phyloP scores from a whole-genome alignment of 2,329 filamentous ascomycete species.

The Alternaria sp. region DNA sequence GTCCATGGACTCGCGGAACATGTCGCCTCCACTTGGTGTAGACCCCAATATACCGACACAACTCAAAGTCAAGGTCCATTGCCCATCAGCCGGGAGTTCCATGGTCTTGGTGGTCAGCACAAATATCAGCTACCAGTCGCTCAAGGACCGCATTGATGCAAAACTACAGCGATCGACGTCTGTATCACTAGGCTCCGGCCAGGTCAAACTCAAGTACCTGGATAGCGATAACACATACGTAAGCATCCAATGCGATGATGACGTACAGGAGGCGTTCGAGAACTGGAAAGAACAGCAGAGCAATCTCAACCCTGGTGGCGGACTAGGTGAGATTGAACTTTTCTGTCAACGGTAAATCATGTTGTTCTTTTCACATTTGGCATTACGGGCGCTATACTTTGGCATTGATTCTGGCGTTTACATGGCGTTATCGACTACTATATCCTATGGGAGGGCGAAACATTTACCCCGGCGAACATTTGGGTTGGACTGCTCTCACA shows the following conservation, averaged over 20 bases:
- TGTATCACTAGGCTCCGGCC: conserved; percentile 82
- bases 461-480: neutral
- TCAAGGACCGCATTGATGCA: conserved; percentile 94
- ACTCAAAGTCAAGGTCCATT: conserved; percentile 95
- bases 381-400: conserved; percentile 2
- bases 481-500: conserved; percentile 1
- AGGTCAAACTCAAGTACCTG: conserved; percentile 86
- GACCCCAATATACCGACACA: conserved; percentile 68
- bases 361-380: conserved; percentile 4
- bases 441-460: neutral
- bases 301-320: conserved; percentile 65
- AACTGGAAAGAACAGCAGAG: conserved; percentile 86
- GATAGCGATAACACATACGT: conserved; percentile 90
- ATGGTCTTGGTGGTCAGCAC: conserved; percentile 95
- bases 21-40: conserved; percentile 48
- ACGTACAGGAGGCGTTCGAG: conserved; percentile 94
- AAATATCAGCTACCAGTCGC: conserved; percentile 91
- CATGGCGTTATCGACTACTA: neutral
- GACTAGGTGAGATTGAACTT: conserved; percentile 84
- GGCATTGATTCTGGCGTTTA: conserved; percentile 15
- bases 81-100: conserved; percentile 78
- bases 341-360: conserved; percentile 48
- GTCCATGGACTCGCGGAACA: conserved; percentile 51
- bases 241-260: conserved; percentile 93
- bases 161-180: conserved; percentile 89